These are phyloP conservation scores for Cladophialophora carrionii DNA, from an alignment of 2,329 filamentous ascomycete genomes.

Conservation along the genomic window DNA sequence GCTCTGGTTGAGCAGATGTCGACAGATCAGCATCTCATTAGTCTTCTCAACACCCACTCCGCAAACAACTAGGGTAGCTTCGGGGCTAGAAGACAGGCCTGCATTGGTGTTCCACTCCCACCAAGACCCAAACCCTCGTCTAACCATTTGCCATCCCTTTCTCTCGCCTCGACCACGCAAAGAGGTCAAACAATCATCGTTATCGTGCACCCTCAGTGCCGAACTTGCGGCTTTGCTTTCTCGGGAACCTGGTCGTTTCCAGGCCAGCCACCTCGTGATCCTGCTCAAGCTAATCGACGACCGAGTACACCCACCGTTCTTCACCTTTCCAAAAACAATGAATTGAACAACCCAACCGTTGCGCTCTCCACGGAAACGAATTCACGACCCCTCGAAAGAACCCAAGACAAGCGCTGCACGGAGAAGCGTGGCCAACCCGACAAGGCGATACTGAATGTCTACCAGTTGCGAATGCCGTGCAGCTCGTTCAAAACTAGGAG, in stretches of 20 bases:
- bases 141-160: slow-evolving; percentile 16
- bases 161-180: slow-evolving; percentile 10
- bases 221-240: neutral
- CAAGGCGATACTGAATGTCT: neutral
- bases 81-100: slow-evolving; percentile 19
- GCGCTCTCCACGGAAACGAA: neutral
- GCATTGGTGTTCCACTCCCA: slow-evolving; percentile 21
- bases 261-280: neutral
- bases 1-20: slow-evolving; percentile 7
- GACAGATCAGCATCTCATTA: slow-evolving; percentile 13
- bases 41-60: slow-evolving; percentile 9
- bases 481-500: slow-evolving; percentile 17
- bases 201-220: slow-evolving; percentile 1
- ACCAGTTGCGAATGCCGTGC: neutral
- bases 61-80: slow-evolving; percentile 6
- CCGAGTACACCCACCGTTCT: neutral
- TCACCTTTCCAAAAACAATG: neutral
- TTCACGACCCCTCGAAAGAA: neutral
- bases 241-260: slow-evolving; percentile 4
- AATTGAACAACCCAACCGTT: neutral
- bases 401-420: neutral
- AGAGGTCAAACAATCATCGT: neutral
- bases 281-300: slow-evolving; percentile 1
- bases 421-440: neutral
- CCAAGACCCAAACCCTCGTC: slow-evolving; percentile 17